Evolutionary conservation across 768 basidiomycete species (phyloP).

Genomic region (Flagelloscypha sp.): DNA sequence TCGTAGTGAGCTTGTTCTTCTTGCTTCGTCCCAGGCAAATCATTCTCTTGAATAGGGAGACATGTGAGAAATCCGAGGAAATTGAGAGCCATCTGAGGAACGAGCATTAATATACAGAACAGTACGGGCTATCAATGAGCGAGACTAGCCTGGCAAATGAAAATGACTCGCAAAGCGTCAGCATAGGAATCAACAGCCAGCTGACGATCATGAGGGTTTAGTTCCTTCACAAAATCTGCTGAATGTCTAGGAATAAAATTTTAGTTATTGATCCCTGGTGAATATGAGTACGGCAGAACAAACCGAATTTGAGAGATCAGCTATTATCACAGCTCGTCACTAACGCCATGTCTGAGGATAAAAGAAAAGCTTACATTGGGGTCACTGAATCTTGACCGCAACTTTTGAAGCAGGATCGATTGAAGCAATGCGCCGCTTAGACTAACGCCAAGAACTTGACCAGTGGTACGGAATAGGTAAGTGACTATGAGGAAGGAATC

Average conservation of each 20-base stretch:
- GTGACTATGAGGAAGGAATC: conserved; percentile 46
- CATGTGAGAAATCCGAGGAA: conserved; percentile 59
- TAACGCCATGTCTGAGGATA: conserved; percentile 9
- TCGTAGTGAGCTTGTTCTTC: no score
- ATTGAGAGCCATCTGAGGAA: conserved; percentile 55
- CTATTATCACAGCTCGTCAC: conserved; percentile 26
- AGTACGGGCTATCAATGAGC: no score
- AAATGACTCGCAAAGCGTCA: conserved; percentile 72
- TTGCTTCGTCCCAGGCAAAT: no score
- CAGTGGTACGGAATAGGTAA: conserved; percentile 89
- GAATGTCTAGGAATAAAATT: conserved; percentile 42
- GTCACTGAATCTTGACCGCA: conserved; percentile 70
- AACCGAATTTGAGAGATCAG: conserved; percentile 68
- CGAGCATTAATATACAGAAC: no score
- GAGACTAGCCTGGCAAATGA: conserved; percentile 77
- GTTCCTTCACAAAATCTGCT: conserved; percentile 59
- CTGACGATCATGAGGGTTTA: conserved; percentile 45
- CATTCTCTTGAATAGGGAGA: conserved; percentile 70
- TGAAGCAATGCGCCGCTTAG: conserved; percentile 81
- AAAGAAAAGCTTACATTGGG: conserved; percentile 50
- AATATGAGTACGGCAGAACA: conserved; percentile 11
- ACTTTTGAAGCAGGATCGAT: conserved; percentile 59
- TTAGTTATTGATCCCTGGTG: conserved; percentile 5
- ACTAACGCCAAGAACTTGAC: conserved; percentile 93
- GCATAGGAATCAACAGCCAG: conserved; percentile 74